These are phyloP conservation scores for Acanthamoeba healyi DNA, from an alignment of 208 protist genomes.

Conservation along the genomic window DNA sequence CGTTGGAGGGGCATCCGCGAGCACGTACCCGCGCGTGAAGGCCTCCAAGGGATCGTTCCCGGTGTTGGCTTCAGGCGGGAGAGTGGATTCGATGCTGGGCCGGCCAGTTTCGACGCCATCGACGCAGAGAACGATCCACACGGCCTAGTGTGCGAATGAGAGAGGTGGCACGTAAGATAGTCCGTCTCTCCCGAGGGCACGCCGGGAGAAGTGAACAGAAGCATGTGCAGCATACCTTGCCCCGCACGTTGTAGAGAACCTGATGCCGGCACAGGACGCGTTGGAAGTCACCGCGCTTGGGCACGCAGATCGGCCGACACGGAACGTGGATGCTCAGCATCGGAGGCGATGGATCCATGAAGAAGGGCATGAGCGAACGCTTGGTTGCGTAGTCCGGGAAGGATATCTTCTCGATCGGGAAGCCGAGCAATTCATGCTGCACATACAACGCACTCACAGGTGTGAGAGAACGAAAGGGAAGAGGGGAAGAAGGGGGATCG, in stretches of 20 bases:
- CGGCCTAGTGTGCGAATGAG: neutral
- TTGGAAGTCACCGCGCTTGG: conserved; percentile 2
- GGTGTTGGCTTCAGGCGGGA: neutral
- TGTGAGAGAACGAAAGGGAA: neutral
- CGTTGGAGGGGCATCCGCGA: neutral
- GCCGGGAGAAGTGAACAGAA: too few species aligned
- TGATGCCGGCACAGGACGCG: conserved; percentile 1
- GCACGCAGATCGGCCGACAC: neutral
- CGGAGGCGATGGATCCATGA: neutral
- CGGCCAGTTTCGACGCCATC: neutral
- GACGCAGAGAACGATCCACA: neutral
- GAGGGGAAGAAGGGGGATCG: neutral
- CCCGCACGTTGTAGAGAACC: neutral
- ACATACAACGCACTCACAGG: neutral
- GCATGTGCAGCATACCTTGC: too few species aligned
- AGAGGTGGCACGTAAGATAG: neutral
- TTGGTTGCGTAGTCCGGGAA: conserved; percentile 30
- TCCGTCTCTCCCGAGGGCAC: too few species aligned
- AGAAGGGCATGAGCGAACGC: neutral
- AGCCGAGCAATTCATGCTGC: conserved; percentile 20
- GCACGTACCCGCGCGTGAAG: neutral
- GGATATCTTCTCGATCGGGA: conserved; percentile 7
- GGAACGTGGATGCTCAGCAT: conserved; percentile 3
- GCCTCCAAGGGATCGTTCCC: neutral
- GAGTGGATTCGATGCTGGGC: neutral